phyloP scores from a whole-genome alignment of 2,329 filamentous ascomycete genomes.

The Delphinella strobiligena region DNA sequence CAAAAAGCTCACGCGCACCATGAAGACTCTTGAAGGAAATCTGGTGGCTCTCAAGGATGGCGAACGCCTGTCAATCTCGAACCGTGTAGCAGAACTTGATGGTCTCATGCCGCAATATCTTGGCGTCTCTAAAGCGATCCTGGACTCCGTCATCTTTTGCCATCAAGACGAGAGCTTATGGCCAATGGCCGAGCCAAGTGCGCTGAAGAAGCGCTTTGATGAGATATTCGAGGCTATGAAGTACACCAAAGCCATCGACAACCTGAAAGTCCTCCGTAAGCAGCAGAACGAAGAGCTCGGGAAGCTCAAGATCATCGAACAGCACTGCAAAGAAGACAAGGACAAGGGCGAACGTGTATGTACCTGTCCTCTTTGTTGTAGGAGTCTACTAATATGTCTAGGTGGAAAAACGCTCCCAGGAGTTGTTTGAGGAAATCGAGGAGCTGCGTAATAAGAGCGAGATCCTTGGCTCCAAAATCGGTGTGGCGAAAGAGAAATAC shows the following conservation, averaged over 20 bases:
- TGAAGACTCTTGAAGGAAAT: slow-evolving; percentile 76
- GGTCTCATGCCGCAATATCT: slow-evolving; percentile 73
- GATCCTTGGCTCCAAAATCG: slow-evolving; percentile 21
- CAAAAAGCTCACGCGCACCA: slow-evolving; percentile 62
- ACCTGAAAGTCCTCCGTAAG: slow-evolving; percentile 78
- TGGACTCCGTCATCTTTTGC: slow-evolving; percentile 95
- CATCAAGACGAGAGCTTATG: slow-evolving; percentile 96
- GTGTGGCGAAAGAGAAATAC: slow-evolving; percentile 34
- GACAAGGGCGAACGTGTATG: slow-evolving; percentile 59
- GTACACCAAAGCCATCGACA: slow-evolving; percentile 95
- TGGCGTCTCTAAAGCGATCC: slow-evolving; percentile 77
- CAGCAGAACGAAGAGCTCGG: slow-evolving; percentile 65
- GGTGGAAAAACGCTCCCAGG: slow-evolving; percentile 51
- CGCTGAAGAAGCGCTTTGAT: slow-evolving; percentile 87
- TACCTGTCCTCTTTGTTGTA: not conserved
- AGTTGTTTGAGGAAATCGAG: slow-evolving; percentile 42
- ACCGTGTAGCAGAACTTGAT: slow-evolving; percentile 69
- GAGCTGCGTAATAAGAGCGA: slow-evolving; percentile 9
- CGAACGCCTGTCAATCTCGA: slow-evolving; percentile 67
- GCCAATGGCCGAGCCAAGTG: slow-evolving; percentile 81
- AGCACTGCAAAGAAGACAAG: slow-evolving; percentile 71
- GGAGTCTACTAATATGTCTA: slow-evolving; percentile 10
- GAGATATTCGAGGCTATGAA: slow-evolving; percentile 96
- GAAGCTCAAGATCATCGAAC: slow-evolving; percentile 61
- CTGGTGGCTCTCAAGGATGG: slow-evolving; percentile 67